Percentiles rank a stretch among this genome's conserved stretches.
phyloP scores from a whole-genome alignment of 768 basidiomycete species.

The Lanmaoa rubissima region DNA sequence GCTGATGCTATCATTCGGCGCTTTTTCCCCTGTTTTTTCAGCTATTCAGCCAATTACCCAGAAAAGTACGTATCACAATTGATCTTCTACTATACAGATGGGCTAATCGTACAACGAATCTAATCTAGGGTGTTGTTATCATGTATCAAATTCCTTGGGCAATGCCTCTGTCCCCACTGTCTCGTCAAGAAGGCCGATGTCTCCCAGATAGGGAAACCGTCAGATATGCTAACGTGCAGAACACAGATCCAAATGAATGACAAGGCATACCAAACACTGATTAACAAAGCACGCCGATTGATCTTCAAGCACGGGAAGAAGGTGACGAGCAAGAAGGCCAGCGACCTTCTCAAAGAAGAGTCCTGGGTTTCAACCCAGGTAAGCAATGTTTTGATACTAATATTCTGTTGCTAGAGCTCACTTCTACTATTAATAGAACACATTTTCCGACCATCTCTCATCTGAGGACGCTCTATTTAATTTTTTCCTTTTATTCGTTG shows the following conservation, averaged over 20 bases:
- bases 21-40: not conserved
- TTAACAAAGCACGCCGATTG: not conserved
- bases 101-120: not conserved
- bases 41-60: not conserved
- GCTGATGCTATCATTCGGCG: too few relatives aligned
- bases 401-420: too few relatives aligned
- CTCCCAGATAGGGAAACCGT: not conserved
- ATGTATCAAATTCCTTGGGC: constrained; percentile 5
- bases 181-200: not conserved
- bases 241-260: not conserved
- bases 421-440: too few relatives aligned
- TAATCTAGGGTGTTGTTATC: not conserved
- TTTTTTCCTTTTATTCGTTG: not conserved
- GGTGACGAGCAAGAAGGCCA: not conserved
- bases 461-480: not conserved
- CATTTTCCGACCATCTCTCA: not conserved
- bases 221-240: not conserved
- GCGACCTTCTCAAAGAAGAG: not conserved
- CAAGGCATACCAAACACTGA: accelerated
- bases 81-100: too few relatives aligned
- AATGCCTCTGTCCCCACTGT: constrained; percentile 1
- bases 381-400: too few relatives aligned
- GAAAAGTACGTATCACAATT: too few relatives aligned
- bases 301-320: not conserved
- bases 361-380: not conserved